Base-by-base conservation (phyloP, 345 rosid species). In the Dovyalis caffra region DNA sequence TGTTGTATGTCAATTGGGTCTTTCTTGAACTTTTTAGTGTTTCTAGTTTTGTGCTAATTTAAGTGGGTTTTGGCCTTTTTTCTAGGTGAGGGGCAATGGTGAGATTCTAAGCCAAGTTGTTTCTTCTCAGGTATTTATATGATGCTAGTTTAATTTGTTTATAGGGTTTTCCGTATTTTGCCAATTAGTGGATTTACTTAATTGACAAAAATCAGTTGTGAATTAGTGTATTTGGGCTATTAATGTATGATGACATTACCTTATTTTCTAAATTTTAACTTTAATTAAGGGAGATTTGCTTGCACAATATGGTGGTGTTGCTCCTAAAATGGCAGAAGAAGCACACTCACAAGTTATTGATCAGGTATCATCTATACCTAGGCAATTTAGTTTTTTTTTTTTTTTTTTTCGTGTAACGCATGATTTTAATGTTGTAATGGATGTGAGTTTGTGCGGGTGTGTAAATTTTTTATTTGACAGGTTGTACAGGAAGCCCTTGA, bases 271-370 rank as follows among this genome's bases (percentile, higher is more conserved):
- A 43, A 12, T 14, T 16, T 43, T 40, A 40, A 40, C 47, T 40
- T 61, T 64, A 45, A 57, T 85, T 58, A 88, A 95, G 98, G 97
- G 95, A 86, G 92, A 95, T 21, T 68, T 95, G 83, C 94, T 95
- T 56, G 94, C 83, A n/a, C 82, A 69, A 76, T 92, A 87, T 85
- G 99, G 99, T 71, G 99, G 97, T 8, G 99, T 95, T 58, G 94
- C 93, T 79, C 99, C 99, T 33, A 92, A 91, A 84, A 90, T 89
- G 86, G 99, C 99, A 3, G 99, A 90, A 86, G 95, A 90, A 85
- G 98, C 97, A 40, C 99, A 92, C 71, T 81, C 90, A 4, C 84
- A 78, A 77, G 97, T 83, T 60, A 95, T 95, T 85, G 91, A 92
- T 86, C 86, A 81, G 90, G 98, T 92, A 72, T 51, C 64, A 33